Conservation (phyloP, 2,329 filamentous ascomycete genomes). For the Pseudocercospora fuligena region DNA sequence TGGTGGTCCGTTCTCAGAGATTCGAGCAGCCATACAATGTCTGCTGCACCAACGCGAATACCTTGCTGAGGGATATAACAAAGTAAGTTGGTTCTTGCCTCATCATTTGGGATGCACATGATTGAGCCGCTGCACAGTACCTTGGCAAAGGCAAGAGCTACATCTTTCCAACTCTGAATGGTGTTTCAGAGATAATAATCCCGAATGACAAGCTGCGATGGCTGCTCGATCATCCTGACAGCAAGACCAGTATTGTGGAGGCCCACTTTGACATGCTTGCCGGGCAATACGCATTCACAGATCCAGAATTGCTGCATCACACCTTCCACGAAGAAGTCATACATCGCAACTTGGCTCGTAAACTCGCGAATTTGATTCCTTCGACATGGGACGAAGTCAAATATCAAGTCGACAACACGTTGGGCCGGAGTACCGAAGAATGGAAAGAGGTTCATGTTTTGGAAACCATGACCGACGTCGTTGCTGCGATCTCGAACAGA, state of each 20-base stretch:
- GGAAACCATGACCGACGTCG: conserved; percentile 42
- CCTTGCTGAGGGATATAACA: conserved; percentile 28
- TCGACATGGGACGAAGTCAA: conserved; percentile 47
- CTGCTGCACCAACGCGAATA: conserved; percentile 11
- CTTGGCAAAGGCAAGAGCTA: conserved; percentile 30
- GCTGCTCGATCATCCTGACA: conserved; percentile 51
- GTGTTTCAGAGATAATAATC: conserved; percentile 29
- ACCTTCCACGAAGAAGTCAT: conserved; percentile 50
- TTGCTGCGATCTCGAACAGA: conserved; percentile 50
- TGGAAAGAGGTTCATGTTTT: conserved; percentile 46
- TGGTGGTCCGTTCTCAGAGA: background rate
- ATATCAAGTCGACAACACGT: conserved; percentile 39
- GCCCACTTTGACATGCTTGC: conserved; percentile 46
- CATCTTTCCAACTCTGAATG: conserved; percentile 31
- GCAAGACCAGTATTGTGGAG: conserved; percentile 42
- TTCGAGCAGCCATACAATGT: background rate
- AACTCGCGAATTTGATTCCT: conserved; percentile 44
- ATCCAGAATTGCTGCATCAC: conserved; percentile 43
- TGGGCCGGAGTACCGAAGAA: conserved; percentile 44
- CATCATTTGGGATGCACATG: background rate
- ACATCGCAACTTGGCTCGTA: conserved; percentile 47
- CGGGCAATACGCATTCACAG: conserved; percentile 47
- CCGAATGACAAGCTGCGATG: conserved; percentile 38
- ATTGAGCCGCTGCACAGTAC: conserved; percentile 10
- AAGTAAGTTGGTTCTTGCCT: conserved; percentile 13